Percentiles rank a stretch among this genome's conserved stretches.
Evolutionary conservation across 2,329 filamentous ascomycete species (phyloP).

Genomic region (Fusarium camptoceras): DNA sequence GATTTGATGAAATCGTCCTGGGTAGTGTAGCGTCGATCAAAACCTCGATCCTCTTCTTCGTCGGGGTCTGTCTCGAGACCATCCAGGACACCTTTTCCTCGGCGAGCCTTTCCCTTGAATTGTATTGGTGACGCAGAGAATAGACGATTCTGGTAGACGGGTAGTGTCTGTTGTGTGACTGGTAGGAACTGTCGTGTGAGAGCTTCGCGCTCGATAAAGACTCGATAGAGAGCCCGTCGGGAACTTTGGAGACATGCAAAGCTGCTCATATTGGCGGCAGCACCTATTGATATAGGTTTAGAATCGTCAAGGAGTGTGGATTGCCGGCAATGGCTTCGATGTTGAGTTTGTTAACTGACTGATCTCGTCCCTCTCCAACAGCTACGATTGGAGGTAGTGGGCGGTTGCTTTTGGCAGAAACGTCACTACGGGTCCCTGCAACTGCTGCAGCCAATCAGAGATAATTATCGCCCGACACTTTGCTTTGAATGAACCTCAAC

Average conservation of each 20-base stretch:
- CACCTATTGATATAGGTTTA: neutral
- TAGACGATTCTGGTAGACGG: slow-evolving; percentile 28
- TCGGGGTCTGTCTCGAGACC: neutral
- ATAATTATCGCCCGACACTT: neutral
- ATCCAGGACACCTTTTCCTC: neutral
- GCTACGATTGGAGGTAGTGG: slow-evolving; percentile 16
- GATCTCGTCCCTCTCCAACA: slow-evolving; percentile 13
- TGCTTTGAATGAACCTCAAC: slow-evolving; percentile 13
- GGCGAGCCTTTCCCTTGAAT: slow-evolving; percentile 8
- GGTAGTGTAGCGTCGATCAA: slow-evolving; percentile 54
- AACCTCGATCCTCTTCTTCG: slow-evolving; percentile 38
- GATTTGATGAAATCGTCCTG: slow-evolving; percentile 49
- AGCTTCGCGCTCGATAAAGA: slow-evolving; percentile 56
- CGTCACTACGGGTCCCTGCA: slow-evolving; percentile 37
- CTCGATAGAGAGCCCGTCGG: slow-evolving; percentile 59
- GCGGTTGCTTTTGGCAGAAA: slow-evolving; percentile 44
- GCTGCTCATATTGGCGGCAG: slow-evolving; percentile 52
- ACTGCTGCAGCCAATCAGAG: slow-evolving; percentile 33
- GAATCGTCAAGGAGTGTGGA: slow-evolving; percentile 9
- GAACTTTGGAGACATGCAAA: slow-evolving; percentile 57
- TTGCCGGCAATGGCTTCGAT: slow-evolving; percentile 25
- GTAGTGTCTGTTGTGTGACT: neutral
- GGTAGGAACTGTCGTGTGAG: slow-evolving; percentile 42
- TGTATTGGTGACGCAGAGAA: slow-evolving; percentile 26
- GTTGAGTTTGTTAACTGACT: slow-evolving; percentile 24